A percentile compares a stretch with the other conserved stretches of the same genome.
phyloP scores from a whole-genome alignment of 2,329 filamentous ascomycete species.

The Chrysoporthe austroafricana region DNA sequence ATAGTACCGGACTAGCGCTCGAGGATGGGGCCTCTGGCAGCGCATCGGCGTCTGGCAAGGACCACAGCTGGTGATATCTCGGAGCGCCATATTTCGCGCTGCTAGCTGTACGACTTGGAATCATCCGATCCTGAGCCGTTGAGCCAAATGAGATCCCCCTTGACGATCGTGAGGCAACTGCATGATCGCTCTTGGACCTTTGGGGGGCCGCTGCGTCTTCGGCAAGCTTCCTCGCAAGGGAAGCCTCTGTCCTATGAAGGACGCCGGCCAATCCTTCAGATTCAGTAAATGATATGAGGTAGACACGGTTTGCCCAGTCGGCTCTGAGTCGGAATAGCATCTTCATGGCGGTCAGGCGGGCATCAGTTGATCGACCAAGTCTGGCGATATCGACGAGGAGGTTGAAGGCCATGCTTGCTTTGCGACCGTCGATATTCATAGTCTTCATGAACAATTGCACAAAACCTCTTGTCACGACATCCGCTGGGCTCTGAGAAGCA shows the following conservation, averaged over 20 bases:
- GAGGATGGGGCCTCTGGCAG: conserved; percentile 53
- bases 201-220: conserved; percentile 54
- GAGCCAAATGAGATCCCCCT: conserved; percentile 56
- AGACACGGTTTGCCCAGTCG: conserved; percentile 78
- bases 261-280: conserved; percentile 73
- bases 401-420: conserved; percentile 66
- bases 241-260: conserved; percentile 66
- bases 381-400: conserved; percentile 67
- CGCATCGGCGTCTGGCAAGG: conserved; percentile 58
- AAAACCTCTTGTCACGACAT: conserved; percentile 72
- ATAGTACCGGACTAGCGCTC: conserved; percentile 55
- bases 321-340: conserved; percentile 81
- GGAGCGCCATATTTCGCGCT: conserved; percentile 39
- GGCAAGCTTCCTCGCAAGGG: conserved; percentile 53
- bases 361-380: conserved; percentile 62
- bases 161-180: conserved; percentile 45
- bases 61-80: conserved; percentile 60
- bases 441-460: conserved; percentile 77
- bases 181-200: conserved; percentile 51
- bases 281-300: conserved; percentile 71
- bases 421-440: conserved; percentile 67
- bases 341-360: conserved; percentile 75
- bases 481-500: conserved; percentile 60
- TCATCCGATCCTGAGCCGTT: conserved; percentile 47
- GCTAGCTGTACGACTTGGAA: conserved; percentile 48